A percentile compares a stretch with the other conserved stretches of the same genome.
Conservation (phyloP, 768 basidiomycete species). For the Austroboletus festivus region DNA sequence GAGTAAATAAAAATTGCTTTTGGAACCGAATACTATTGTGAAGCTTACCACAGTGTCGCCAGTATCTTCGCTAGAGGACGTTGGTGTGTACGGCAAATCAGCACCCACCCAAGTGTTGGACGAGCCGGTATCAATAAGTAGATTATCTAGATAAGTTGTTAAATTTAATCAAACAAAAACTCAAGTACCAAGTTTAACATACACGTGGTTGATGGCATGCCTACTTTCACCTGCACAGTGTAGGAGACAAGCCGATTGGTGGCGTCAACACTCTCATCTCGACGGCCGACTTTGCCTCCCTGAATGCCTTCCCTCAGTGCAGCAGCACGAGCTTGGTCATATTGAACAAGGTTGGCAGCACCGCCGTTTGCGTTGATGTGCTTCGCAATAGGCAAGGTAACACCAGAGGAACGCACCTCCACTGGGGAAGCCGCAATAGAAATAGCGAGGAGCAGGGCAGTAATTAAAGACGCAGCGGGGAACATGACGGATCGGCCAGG, state of each 20-base stretch:
- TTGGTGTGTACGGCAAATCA: conserved; percentile 8
- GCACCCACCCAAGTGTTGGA: conserved; percentile 31
- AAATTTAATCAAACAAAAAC: neutral
- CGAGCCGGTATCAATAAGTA: conserved; percentile 30
- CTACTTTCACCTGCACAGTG: neutral
- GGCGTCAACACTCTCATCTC: neutral
- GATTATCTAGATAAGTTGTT: conserved; percentile 17
- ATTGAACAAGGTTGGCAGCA: neutral
- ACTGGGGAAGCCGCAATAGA: too few relatives aligned
- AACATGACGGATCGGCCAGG: neutral
- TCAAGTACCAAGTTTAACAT: neutral
- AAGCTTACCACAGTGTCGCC: conserved; percentile 1
- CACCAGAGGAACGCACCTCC: neutral
- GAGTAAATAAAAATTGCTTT: neutral
- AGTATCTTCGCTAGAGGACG: conserved; percentile 12
- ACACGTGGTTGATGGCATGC: conserved; percentile 18
- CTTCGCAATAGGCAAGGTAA: neutral
- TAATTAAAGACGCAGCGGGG: neutral
- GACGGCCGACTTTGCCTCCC: neutral
- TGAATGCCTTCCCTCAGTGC: neutral
- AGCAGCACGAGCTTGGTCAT: neutral
- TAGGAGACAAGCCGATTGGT: neutral
- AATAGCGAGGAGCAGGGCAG: neutral
- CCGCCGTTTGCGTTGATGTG: neutral
- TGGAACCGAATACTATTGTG: neutral